phyloP scores from a whole-genome alignment of 805 yeast species.

The Kodamaea nitidulidarum region DNA sequence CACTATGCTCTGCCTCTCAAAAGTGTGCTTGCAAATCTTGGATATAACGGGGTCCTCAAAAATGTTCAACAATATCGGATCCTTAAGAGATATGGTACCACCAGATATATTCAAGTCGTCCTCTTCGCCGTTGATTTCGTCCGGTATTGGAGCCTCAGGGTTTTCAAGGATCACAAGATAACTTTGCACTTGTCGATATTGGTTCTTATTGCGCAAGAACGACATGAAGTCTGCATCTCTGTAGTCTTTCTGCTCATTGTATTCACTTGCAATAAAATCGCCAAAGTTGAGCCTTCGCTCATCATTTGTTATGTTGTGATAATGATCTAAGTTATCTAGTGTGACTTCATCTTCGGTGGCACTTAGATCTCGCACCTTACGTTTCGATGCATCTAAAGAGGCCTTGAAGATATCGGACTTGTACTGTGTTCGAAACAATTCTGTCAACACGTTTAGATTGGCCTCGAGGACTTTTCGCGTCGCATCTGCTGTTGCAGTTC shows the following conservation, averaged over 20 bases:
- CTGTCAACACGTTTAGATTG: slow-evolving; percentile 7
- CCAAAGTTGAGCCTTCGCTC: slow-evolving; percentile 10
- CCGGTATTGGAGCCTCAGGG: slow-evolving; percentile 62
- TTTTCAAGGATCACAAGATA: slow-evolving; percentile 47
- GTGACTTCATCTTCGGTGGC: slow-evolving; percentile 20
- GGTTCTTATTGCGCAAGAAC: slow-evolving; percentile 6
- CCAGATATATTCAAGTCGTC: slow-evolving; percentile 68
- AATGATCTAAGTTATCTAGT: slow-evolving; percentile 20
- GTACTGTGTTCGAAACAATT: slow-evolving; percentile 8
- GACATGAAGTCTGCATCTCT: slow-evolving; percentile 16
- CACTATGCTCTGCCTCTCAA: slow-evolving; percentile 46
- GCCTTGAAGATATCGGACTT: slow-evolving; percentile 5
- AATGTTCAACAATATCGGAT: slow-evolving; percentile 58
- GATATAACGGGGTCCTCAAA: slow-evolving; percentile 57
- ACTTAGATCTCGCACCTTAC: slow-evolving; percentile 16
- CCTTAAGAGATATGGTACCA: slow-evolving; percentile 62
- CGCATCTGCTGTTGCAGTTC: neutral
- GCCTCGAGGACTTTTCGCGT: slow-evolving; percentile 2
- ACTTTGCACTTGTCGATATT: slow-evolving; percentile 32
- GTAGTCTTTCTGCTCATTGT: slow-evolving; percentile 13
- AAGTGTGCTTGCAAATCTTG: slow-evolving; percentile 56
- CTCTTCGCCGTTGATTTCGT: slow-evolving; percentile 33
- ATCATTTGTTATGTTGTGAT: slow-evolving; percentile 9
- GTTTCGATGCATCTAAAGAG: slow-evolving; percentile 13
- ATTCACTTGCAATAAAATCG: slow-evolving; percentile 8